Conservation (phyloP, 2,329 filamentous ascomycete genomes). For the Pseudogymnoascus sp. region DNA sequence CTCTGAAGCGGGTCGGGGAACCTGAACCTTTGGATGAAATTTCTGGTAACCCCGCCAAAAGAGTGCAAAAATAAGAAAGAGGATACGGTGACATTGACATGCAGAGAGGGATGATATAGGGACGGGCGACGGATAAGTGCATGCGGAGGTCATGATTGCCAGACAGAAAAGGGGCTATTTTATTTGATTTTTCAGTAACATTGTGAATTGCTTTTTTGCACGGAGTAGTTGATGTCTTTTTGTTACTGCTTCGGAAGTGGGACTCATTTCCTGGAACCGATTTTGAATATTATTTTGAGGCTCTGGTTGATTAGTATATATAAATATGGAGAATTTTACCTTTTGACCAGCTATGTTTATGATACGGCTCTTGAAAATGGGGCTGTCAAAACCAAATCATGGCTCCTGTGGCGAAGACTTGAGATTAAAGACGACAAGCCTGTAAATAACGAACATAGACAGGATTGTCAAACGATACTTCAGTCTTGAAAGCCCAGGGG, state of each 20-base stretch:
- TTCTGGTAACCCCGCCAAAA: neutral
- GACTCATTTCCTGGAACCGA: neutral
- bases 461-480: neutral
- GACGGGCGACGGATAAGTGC: neutral
- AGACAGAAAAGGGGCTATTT: neutral
- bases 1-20: neutral
- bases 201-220: neutral
- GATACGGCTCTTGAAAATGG: neutral
- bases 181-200: neutral
- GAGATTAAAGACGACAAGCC: neutral
- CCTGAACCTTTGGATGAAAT: neutral
- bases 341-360: neutral
- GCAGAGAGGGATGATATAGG: neutral
- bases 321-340: neutral
- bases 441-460: neutral
- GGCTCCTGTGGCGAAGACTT: neutral
- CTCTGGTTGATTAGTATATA: neutral
- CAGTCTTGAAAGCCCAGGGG: neutral
- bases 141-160: neutral
- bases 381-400: neutral
- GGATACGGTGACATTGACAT: neutral
- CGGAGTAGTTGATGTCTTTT: neutral
- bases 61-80: neutral
- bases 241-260: neutral
- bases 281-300: neutral